Evolutionary conservation across 2,329 filamentous ascomycete species (phyloP).

Genomic region (Chalaropsis thielavioides): DNA sequence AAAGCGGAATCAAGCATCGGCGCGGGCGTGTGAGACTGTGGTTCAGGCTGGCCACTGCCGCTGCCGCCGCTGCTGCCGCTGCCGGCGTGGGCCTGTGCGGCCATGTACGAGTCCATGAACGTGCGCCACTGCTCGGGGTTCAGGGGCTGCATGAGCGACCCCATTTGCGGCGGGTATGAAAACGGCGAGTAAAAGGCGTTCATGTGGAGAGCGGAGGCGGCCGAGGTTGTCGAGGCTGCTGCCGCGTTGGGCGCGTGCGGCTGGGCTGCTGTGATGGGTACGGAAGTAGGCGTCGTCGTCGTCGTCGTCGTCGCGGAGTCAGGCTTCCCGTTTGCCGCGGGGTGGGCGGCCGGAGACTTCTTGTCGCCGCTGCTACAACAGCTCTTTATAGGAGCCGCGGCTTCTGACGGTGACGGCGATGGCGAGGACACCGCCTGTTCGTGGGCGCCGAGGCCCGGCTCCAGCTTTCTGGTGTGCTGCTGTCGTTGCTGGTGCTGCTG

Average conservation of each 20-base stretch:
- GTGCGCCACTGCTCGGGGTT: conserved; percentile 41
- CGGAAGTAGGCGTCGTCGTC: not conserved
- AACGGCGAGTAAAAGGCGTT: conserved; percentile 28
- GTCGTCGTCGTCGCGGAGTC: not conserved
- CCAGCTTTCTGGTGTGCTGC: conserved; percentile 2
- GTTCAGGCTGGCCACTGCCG: not conserved
- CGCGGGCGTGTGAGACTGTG: not conserved
- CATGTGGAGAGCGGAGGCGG: conserved; percentile 24
- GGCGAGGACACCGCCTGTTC: not conserved
- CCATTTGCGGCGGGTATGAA: conserved; percentile 39
- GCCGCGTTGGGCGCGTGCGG: conserved; percentile 25
- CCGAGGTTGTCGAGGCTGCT: conserved; percentile 22
- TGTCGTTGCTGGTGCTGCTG: conserved; percentile 16
- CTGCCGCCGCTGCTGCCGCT: too few species aligned
- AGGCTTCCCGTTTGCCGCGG: not conserved
- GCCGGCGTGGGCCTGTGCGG: not conserved
- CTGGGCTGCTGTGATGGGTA: conserved; percentile 19
- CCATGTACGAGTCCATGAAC: conserved; percentile 28
- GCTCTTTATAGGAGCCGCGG: conserved; percentile 14
- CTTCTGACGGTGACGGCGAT: not conserved
- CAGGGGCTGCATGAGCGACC: conserved; percentile 40
- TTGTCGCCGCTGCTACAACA: conserved; percentile 20
- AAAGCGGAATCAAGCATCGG: not conserved
- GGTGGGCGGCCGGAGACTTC: not conserved
- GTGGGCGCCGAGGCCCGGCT: conserved; percentile 2